Evolutionary conservation across 1,284 basidiomycete species (phyloP).

Genomic region (Stygiomarasmius scandens): DNA sequence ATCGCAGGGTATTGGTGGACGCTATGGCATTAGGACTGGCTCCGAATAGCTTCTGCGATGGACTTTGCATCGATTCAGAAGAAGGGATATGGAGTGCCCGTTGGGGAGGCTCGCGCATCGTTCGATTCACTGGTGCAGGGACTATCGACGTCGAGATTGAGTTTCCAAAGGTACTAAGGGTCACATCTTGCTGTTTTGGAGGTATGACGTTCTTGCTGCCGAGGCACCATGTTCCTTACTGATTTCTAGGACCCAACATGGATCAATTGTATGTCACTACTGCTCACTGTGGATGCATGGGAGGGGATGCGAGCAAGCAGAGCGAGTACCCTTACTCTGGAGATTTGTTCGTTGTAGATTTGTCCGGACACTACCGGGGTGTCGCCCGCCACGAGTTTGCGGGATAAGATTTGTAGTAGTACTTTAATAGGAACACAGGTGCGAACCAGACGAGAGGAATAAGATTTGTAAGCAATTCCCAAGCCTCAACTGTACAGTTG

Average conservation of each 20-base stretch:
- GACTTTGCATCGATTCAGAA: conserved; percentile 64
- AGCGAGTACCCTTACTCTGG: conserved; percentile 62
- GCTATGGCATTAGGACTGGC: conserved; percentile 54
- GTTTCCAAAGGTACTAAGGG: conserved; percentile 60
- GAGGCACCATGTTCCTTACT: conserved; percentile 7
- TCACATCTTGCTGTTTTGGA: conserved; percentile 73
- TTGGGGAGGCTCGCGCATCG: conserved; percentile 67
- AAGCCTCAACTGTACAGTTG: conserved; percentile 40
- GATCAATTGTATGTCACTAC: conserved; percentile 70
- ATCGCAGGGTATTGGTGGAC: conserved; percentile 60
- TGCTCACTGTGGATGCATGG: conserved; percentile 61
- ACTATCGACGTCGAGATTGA: conserved; percentile 54
- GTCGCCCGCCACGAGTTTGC: conserved; percentile 19
- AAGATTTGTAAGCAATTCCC: conserved; percentile 31
- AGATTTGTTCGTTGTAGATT: conserved; percentile 62
- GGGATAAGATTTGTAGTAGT: not conserved
- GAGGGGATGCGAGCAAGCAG: conserved; percentile 53
- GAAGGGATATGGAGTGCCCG: conserved; percentile 72
- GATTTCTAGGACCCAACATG: conserved; percentile 50
- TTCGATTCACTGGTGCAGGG: conserved; percentile 56
- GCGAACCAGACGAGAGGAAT: not conserved
- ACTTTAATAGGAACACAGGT: not conserved
- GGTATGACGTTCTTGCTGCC: conserved; percentile 38
- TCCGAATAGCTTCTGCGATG: conserved; percentile 57
- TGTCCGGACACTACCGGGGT: conserved; percentile 56